Base-by-base conservation (phyloP, 2,329 filamentous ascomycete species). In the Phialemonium atrogriseum region DNA sequence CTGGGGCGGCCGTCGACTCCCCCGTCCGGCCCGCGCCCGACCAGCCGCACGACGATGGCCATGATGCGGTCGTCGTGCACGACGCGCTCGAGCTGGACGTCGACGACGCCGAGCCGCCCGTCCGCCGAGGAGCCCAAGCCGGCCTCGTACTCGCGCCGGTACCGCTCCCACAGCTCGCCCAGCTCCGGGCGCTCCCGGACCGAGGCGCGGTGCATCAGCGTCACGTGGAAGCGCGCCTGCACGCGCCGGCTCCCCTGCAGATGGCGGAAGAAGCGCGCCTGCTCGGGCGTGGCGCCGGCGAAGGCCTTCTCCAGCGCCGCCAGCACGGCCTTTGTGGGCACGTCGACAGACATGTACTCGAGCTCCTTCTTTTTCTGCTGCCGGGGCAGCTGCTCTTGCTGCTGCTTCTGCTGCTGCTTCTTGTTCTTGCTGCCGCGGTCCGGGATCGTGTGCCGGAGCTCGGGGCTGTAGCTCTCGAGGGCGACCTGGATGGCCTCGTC, bases 171-270 rank as follows among this genome's bases (percentile, higher is more conserved):
- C 33, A 89, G 64, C 33, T 80, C 60, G 91, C 91, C 98, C 33
- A 89, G 64, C 7, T 80, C 72, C 0, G 78, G 70, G 41, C 79
- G 58, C 18, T 79, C 59, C 24, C 66, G 64, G 8, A 74, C 62
- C 3, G 63, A 65, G 9, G 80, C 77, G 27, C 80, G 79, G 56
- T 98, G 91, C 54, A 95, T 86, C 23, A 98, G 71, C 0, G 91
- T 98, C 36, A 98, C 84, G 53, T 98, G 91, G 54, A 96, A 98
- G 24, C 78, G 70, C n/a, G 70, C 52, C 56, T 96, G 89, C 5
- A 96, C 60, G 33, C 91, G 83, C 13, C 80, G 71, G 3, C 68
- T 71, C 44, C 81, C 70, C 54, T 82, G 73, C 20, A 98, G 70
- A 35, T 84, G 74, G 46, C 71, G 73, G 62, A 84, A 98, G 49